Base-by-base conservation (phyloP, 2,329 filamentous ascomycete genomes). In the Aspergillus pseudoglaucus region DNA sequence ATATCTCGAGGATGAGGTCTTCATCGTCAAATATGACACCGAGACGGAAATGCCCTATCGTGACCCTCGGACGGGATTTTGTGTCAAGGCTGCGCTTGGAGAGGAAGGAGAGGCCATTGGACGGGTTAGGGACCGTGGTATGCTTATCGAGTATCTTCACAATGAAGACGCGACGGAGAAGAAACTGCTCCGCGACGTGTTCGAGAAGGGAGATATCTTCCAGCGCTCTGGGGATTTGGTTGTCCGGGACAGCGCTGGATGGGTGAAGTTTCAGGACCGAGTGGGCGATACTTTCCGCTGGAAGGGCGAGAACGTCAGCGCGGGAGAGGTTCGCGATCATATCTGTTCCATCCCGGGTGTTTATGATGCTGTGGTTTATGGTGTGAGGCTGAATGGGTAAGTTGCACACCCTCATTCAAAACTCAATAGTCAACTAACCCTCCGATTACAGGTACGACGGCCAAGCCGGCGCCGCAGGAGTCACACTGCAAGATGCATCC, bases 31-130 rank as follows among this genome's bases (percentile, higher is more conserved):
- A 46, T 69, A 69, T 33, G 72, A 76, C 53, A 55, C 63, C 1
- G 64, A 68, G n/a, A 66, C 63, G 0, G 71, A 70, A 40, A 61
- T 66, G 53, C 65, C 70, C 1, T 71, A 68, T 43, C 64, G 72
- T 4, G 68, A 75, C 54, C 69, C 71, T 0, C 62, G 54, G 14
- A 75, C 72, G 6, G 72, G 73, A 2, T 73, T 75, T 50, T 74
- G 71, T 47, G 57, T 69, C 12, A 61, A 57, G 25, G 65, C 62
- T 12, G 51, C 51, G 4, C 53, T 68, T 3, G 69, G 63, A 12
- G 68, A 75, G 51, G 65, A 71, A 44, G 73, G 73, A 3, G 73
- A 75, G 57, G 70, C 63, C 1, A 73, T 75, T 55, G 73, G 70
- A 2, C 62, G 70, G 9, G 66, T 75, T 2, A 66, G 65, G 18